Percentiles rank a stretch among this genome's conserved stretches.
These are phyloP conservation scores for Saccharomycopsis synnaedendra DNA, from an alignment of 805 yeast species.

Conservation along the genomic window DNA sequence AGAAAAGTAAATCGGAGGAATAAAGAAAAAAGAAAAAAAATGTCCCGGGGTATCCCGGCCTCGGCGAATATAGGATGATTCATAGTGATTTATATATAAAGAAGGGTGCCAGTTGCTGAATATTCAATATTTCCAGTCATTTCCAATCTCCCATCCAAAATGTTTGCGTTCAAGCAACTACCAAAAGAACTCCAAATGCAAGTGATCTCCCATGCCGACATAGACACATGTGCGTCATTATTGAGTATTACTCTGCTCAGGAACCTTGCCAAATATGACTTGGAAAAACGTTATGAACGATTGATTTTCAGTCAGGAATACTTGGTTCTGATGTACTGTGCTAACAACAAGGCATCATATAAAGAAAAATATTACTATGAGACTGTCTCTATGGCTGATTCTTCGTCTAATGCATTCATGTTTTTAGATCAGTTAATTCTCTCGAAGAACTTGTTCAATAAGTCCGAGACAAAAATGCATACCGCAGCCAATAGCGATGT, in stretches of 20 bases:
- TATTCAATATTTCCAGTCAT: too few species aligned
- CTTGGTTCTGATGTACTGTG: not conserved
- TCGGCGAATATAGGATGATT: too few species aligned
- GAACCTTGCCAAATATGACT: too few species aligned
- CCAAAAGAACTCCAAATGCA: slow-evolving; percentile 4
- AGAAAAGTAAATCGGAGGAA: too few species aligned
- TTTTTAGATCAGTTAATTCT: not conserved
- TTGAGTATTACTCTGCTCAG: not conserved
- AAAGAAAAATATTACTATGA: slow-evolving; percentile 4
- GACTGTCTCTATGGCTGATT: not conserved
- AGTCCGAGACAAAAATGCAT: not conserved
- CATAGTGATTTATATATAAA: too few species aligned
- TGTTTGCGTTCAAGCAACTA: not conserved
- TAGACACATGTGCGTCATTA: not conserved
- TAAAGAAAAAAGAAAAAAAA: too few species aligned
- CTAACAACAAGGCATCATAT: slow-evolving; percentile 2
- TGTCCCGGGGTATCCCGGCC: too few species aligned
- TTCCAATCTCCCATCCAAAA: not conserved
- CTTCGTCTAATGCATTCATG: not conserved
- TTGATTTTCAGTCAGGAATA: not conserved
- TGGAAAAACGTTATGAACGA: too few species aligned
- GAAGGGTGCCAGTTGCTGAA: too few species aligned
- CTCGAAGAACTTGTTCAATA: not conserved
- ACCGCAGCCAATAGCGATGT: too few species aligned
- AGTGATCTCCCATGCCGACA: not conserved